These are phyloP conservation scores for Nemania sp. DNA, from an alignment of 2,329 filamentous ascomycete genomes.

Conservation along the genomic window DNA sequence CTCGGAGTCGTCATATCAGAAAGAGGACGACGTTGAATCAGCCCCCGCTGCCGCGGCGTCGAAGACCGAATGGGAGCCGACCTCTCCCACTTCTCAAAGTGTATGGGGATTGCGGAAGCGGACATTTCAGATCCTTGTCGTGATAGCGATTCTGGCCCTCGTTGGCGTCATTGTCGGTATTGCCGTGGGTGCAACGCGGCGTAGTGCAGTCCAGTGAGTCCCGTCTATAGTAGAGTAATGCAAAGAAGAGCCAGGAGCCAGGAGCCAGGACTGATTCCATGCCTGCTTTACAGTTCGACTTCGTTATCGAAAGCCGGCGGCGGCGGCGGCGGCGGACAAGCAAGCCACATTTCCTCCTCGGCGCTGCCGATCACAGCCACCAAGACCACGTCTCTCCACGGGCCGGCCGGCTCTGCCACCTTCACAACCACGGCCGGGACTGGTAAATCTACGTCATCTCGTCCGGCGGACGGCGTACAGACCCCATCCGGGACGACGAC, in stretches of 20 bases:
- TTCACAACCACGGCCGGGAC: constrained; percentile 8
- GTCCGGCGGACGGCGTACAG: not conserved
- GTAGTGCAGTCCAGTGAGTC: constrained; percentile 28
- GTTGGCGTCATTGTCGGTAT: constrained; percentile 30
- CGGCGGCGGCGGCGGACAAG: constrained; percentile 15
- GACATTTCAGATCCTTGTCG: constrained; percentile 26
- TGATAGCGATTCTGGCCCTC: constrained; percentile 28
- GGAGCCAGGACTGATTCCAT: not conserved
- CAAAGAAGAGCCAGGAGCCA: no score
- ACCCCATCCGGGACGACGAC: not conserved
- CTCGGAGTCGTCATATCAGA: constrained; percentile 1
- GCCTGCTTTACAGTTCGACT: constrained; percentile 13
- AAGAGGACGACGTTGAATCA: not conserved
- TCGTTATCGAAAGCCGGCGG: constrained; percentile 3
- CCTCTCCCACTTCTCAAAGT: not conserved
- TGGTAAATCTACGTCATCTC: constrained; percentile 4
- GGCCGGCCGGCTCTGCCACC: constrained; percentile 15
- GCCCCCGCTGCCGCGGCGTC: not conserved
- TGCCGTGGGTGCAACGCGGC: constrained; percentile 31
- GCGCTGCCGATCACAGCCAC: constrained; percentile 14
- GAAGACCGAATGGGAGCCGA: not conserved
- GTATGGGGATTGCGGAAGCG: constrained; percentile 27
- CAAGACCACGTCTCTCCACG: constrained; percentile 20
- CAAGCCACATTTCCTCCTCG: constrained; percentile 25
- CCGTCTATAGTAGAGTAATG: not conserved